Evolutionary conservation across 2,329 filamentous ascomycete species (phyloP), one percentile per base, ranked within the genome.

Genomic region (Herpotrichia juniperi): DNA sequence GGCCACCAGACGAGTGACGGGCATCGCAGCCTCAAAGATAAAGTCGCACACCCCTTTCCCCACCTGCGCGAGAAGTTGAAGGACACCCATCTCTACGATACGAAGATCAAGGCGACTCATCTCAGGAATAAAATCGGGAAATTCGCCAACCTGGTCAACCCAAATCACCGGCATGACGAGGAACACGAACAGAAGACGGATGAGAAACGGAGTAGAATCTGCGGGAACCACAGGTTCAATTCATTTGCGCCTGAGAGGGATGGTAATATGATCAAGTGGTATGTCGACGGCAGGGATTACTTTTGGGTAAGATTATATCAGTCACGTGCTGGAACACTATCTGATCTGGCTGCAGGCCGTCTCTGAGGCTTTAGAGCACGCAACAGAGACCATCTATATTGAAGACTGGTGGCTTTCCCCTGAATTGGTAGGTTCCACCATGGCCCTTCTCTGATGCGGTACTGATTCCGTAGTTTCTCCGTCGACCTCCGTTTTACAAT

Each of bases 361-460:
- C 10, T 96, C 92, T 0, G 86, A 88, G 28, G 93, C 93, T 0
- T 81, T 97, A n/a, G 93, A 97, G 58, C 82, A 87, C 53, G 94
- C 94, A 31, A 89, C 89, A 67, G 93, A 97, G 75, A 88, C 89
- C 40, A 97, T 99, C 63, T 99, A 97, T 74, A 96, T 99, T 60
- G 89, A 83, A 53, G 94, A 97, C 68, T 99, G 93, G 94, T 97
- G 94, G 94, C 79, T 97, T 12, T 96, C 90, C 3, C 94, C 91
- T 0, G 90, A 94, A 74, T 76, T 94, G 25, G 65, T 68, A 52
- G 40, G 62, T 42, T n/a, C 8, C 39, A 30, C 10, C 25, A 31
- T 4, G 3, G 3, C 4, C 24, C 10, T 17, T 7, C 8, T 14
- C 21, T 21, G 11, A 34, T 10, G 25, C 26, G 2, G 17, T 39